Evolutionary conservation across 73 alveolate genomes (phyloP), one percentile per base, ranked within the genome.

Genomic region (Paramecium primaurelia): DNA sequence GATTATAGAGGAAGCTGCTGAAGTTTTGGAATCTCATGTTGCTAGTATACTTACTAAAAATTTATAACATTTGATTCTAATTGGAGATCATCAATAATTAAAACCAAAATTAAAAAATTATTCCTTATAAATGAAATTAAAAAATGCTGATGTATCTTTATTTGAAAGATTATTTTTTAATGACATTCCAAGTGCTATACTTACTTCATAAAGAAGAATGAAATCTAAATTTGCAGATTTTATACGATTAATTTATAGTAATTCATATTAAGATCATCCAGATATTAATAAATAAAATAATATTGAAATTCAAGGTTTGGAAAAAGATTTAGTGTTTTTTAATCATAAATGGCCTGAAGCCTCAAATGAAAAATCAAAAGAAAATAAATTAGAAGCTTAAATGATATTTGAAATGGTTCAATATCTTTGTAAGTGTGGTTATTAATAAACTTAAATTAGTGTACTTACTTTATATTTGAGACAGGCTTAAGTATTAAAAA

Each of bases 1-100:
- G 80, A 88, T 97, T 16, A 95, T 97, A 5, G 99, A 97, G 92
- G 99, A 97, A 90, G 99, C 99, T 0, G 99, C 98, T 8, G 99
- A 97, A 93, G 98, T 97, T 38, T 86, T 96, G 69, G 99, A 97
- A 92, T 94, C 98, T 37, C 98, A 96, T 86, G 87, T 94, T 7
- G 69, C 94, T 12, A 92, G 98, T 14, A 77, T 96, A 25, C 71
- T 97, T 58, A 86, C 95, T 4, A 58, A 85, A 68, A 71, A 92
- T 51, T 88, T 97, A 6, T 77, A 97, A 93, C 95, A 93, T 69
- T 68, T 97, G 91, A 96, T 97, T 25, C 87, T 97, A 83, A 95
- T 97, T 64, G 99, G 99, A n/a, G 99, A 97, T 92, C 99, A 97
- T 92, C 71, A 95, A 58, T 95, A 97, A 89, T 94, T 97, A 54